Base-by-base conservation (phyloP, 768 basidiomycete species). In the Lentinula detonsa region DNA sequence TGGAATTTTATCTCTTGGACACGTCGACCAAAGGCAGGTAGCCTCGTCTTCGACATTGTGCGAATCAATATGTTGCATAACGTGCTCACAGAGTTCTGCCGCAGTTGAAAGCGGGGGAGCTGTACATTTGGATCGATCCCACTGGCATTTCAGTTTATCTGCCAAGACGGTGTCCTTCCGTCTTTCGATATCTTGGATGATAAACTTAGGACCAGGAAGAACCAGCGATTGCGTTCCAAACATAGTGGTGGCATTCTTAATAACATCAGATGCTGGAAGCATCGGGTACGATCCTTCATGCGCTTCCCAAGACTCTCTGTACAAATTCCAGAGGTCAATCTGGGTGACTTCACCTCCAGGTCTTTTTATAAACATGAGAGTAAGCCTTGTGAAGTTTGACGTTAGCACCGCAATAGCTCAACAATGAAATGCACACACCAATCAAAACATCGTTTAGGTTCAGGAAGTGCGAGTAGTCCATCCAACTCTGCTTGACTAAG, bases 301-400 rank as follows among this genome's bases (percentile, higher is more conserved):
- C 1, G 85, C 84, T 1, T 81, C 74, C 67, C 98, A 97, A 1
- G 84, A 84, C 61, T 91, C 89, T 63, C 90, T 88, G 75, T 99
- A 99, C 11, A 95, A 80, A 60, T 85, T 93, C 95, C 96, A 99
- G 68, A 99, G 93, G 59, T 92, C 88, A 37, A 96, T 93, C 72
- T 98, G 97, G 0, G 93, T 94, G 50, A 98, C 76, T 68, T 95
- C 91, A 4, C 89, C 85, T 3, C 89, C 86, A 1, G 86, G 72
- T 62, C 87, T 87, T 16, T 86, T 78, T 15, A 88, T 80, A 67
- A 95, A 98, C 80, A 93, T 90, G n/a, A 80, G 73, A 68, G 85
- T 87, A 91, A 99, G 96, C 96, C 96, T 95, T 68, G 23, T 37
- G 18, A 37, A 45, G 52, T 45, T 18, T 52, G 13, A 68, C 33